Evolutionary conservation across 176 grass and related monocot genomes (phyloP), one percentile per base, ranked within the genome.

Genomic region (Tuctoria greenei): DNA sequence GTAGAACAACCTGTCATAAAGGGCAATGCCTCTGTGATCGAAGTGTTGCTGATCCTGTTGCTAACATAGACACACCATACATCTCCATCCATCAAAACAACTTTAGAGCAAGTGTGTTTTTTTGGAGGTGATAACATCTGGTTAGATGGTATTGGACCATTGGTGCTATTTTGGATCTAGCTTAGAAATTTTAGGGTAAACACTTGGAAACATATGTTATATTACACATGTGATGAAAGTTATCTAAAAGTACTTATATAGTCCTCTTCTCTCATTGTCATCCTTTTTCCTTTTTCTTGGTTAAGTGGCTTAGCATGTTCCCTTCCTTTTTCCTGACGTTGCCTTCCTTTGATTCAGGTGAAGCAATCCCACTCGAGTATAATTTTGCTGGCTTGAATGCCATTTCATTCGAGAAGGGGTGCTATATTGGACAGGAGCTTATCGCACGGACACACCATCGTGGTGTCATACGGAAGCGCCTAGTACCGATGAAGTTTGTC

Each of bases 361-460:
- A 98, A 69, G 91, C 91, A 54, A 90, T 98, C 81, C 95, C 95
- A 4, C 84, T 98, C 8, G 91, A 98, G 64, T 98, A 94, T 74
- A 98, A 94, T 69, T 64, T 98, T 27, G 91, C 82, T 24, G 84
- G 64, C 59, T 54, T 94, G 70, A 94, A 98, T 76, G 91, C 95
- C n/a, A 94, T 98, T 79, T 98, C 95, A 41, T 98, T 94, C 59
- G 91, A 92, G 50, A 94, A 98, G 76, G 95, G 95, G 5, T 98
- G 95, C 84, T 98, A 98, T 60, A 88, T 98, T 20, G 95, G 95
- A 1, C 95, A 98, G 79, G 95, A 98, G 79, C 89, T 98, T 71
- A 88, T 98, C 51, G 91, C 95, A 69, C 84, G 95, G 26, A 92
- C 95, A 26, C 95, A 98, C 62, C 91, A 98, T 57, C 95, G 95